Evolutionary conservation across 2,329 filamentous ascomycete genomes (phyloP), one percentile per base, ranked within the genome.

Genomic region (Mycosphaerella arachidis): DNA sequence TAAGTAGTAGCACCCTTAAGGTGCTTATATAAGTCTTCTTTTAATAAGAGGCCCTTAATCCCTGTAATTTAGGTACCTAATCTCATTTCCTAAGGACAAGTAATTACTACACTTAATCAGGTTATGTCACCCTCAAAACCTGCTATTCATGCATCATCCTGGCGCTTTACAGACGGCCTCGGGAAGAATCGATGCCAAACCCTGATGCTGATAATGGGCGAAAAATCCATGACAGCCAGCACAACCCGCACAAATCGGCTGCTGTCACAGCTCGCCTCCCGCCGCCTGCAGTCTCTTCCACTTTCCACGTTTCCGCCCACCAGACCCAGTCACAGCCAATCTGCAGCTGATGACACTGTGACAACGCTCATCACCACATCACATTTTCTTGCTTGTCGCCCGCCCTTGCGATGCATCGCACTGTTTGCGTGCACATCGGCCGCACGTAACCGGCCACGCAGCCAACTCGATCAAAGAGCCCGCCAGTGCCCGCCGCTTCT

Each of bases 201-300:
- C 20, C 1, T 29, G 24, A 24, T 24, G 24, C 24, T 24, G 24
- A 18, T 20, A 16, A 48, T 30, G 24, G 16, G 46, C 24, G 8
- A 50, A 29, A 50, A 50, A 50, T 12, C 12, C 46, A 50, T 50
- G 46, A 50, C 46, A 31, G 46, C 46, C 48, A 27, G 18, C 48
- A 50, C 48, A 50, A 31, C 50, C 50, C 50, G 30, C 50, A 50
- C 46, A 52, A 52, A 52, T 52, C 50, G 50, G 50, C 50, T 52
- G 50, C 50, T 52, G 46, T 20, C 20, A 29, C 46, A 1, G 20
- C 46, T 30, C 46, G 29, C 46, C 20, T 30, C 9, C 10, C 12
- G 27, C 13, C 50, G 27, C 50, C 50, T 30, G 50, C 12, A 13
- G 12, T 9, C 30, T 31, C 24, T 16, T 52, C 50, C 24, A 29